Evolutionary conservation across 2,329 filamentous ascomycete species (phyloP), one percentile per base, ranked within the genome.

Genomic region (Monilinia polystroma): DNA sequence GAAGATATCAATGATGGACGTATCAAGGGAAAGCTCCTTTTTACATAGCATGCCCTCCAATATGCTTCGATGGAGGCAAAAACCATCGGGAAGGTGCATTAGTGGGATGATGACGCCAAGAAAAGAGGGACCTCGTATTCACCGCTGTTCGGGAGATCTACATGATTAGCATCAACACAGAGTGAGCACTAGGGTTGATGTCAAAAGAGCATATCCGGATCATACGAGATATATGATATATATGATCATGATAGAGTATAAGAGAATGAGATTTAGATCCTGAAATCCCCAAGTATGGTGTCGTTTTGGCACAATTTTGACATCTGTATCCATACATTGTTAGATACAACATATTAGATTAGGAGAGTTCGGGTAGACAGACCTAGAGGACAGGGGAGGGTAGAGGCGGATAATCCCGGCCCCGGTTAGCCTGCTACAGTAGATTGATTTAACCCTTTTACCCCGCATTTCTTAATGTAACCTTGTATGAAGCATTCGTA

Each of bases 121-220:
- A 45, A 52, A 52, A n/a, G 23, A 60, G 49, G 57, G 58, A 60
- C 23, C 58, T 60, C 58, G 45, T 60, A 60, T 60, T 60, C 45
- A 60, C 45, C 20, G 45, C 20, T 8, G 47, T 26, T 23, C 57
- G n/a, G 29, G 26, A 60, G 58, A 60, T 38, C 58, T 38, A 51
- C 38, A 41, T 41, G 38, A 41, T 41, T 47, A 35, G 32, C 32
- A 35, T 35, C 32, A 35, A 35, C 5, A 35, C 32, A 35, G 32
- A 43, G 38, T 57, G 55, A 41, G n/a, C 18, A 43, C n/a, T n/a
- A 57, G 18, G 35, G 32, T 43, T 57, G 14, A 29, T 41, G 54
- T 41, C 35, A 14, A 14, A 56, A 14, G 14, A 56, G 18, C 7
- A 41, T 18, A 18, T 43, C n/a, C 20, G 2, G 18, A 26, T 43